Conservation (phyloP, 169 alveolate genomes). For the Babesia ovata region DNA sequence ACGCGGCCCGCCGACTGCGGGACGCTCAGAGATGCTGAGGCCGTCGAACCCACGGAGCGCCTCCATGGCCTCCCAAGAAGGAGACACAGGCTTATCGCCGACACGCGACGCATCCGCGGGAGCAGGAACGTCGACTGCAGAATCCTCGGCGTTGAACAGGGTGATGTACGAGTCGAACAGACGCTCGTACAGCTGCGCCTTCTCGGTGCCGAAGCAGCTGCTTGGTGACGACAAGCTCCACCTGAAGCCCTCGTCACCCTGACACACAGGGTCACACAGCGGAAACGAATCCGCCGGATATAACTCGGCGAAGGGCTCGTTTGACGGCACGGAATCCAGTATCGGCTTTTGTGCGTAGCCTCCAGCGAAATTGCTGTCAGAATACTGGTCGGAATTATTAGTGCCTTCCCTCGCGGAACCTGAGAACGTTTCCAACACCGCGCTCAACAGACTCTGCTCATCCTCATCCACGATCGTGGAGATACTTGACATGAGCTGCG, state of each 20-base stretch:
- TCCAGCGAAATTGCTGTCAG: neutral
- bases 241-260: neutral
- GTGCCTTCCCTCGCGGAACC: neutral
- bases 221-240: constrained; percentile 21
- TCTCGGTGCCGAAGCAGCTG: constrained; percentile 32
- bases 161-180: constrained; percentile 38
- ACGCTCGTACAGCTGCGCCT: constrained; percentile 31
- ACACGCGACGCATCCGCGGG: neutral
- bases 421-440: constrained; percentile 21
- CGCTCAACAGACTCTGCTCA: constrained; percentile 20
- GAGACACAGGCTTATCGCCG: neutral
- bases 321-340: neutral
- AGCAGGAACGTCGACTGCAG: neutral
- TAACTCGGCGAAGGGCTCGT: constrained; percentile 1
- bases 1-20: neutral
- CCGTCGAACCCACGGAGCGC: constrained; percentile 8
- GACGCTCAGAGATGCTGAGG: constrained; percentile 15
- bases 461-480: constrained; percentile 37
- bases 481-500: constrained; percentile 24
- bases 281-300: neutral
- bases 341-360: neutral
- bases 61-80: constrained; percentile 12
- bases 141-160: constrained; percentile 14
- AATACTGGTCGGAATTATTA: neutral
- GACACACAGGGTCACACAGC: neutral